phyloP scores from a whole-genome alignment of 768 basidiomycete species.

The Mycena latifolia region DNA sequence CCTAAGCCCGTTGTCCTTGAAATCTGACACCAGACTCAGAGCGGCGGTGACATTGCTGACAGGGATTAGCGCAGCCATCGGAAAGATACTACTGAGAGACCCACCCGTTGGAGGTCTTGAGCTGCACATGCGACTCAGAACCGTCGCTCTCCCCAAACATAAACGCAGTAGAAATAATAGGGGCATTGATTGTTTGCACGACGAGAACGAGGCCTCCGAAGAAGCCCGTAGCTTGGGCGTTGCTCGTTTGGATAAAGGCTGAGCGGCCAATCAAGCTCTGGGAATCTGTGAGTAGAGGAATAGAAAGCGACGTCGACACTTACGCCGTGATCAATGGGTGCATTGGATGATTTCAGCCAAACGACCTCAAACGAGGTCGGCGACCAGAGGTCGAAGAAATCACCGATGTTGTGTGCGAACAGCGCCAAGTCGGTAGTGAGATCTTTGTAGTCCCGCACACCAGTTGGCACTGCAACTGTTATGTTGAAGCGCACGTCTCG shows the following conservation, averaged over 20 bases:
- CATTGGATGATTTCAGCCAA: slow-evolving; percentile 26
- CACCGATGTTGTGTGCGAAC: slow-evolving; percentile 13
- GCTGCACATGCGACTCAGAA: slow-evolving; percentile 13
- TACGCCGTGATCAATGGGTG: slow-evolving; percentile 17
- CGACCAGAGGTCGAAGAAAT: slow-evolving; percentile 23
- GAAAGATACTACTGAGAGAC: too few relatives aligned
- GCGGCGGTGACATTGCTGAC: slow-evolving; percentile 14
- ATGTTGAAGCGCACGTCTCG: slow-evolving; percentile 18
- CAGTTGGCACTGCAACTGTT: slow-evolving; percentile 12
- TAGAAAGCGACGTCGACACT: neutral
- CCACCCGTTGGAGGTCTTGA: slow-evolving; percentile 29
- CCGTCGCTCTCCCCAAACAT: slow-evolving; percentile 22
- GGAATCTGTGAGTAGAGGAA: neutral
- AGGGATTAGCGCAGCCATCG: too few relatives aligned
- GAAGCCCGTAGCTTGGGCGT: slow-evolving; percentile 16
- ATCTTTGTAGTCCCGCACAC: slow-evolving; percentile 16
- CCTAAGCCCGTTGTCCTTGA: too few relatives aligned
- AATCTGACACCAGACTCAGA: slow-evolving; percentile 8
- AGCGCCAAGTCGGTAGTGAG: slow-evolving; percentile 25
- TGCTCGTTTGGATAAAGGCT: slow-evolving; percentile 24
- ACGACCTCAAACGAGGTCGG: slow-evolving; percentile 20
- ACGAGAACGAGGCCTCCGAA: slow-evolving; percentile 8
- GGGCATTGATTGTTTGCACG: slow-evolving; percentile 19
- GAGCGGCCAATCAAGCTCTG: slow-evolving; percentile 13
- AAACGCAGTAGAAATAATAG: neutral